These are phyloP conservation scores for Monosporascus cannonballus DNA, from an alignment of 2,329 filamentous ascomycete species.

Conservation along the genomic window DNA sequence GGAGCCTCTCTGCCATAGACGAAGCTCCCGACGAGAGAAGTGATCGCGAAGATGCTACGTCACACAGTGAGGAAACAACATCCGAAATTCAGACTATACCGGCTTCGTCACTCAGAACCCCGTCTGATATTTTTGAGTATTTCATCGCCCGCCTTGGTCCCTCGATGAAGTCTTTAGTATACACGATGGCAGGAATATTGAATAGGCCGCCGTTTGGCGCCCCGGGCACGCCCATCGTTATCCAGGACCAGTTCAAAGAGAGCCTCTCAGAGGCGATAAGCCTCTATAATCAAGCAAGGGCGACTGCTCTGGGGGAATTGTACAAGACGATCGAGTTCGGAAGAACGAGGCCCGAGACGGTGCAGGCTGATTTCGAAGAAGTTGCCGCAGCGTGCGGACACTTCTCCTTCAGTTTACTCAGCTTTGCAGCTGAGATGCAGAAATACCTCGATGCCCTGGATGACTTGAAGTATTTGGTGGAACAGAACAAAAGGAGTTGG, in stretches of 20 bases:
- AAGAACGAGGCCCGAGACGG: conserved; percentile 60
- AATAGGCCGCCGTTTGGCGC: conserved; percentile 78
- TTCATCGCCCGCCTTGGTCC: conserved; percentile 88
- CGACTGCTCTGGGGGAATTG: conserved; percentile 68
- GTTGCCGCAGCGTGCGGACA: conserved; percentile 96
- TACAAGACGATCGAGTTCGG: conserved; percentile 75
- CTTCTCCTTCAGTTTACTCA: conserved; percentile 86
- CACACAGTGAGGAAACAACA: conserved; percentile 6
- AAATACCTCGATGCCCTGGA: conserved; percentile 78
- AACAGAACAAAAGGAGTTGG: conserved; percentile 63
- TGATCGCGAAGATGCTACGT: conserved; percentile 35
- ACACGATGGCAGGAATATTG: conserved; percentile 81
- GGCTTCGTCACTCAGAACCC: conserved; percentile 41
- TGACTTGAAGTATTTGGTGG: conserved; percentile 69
- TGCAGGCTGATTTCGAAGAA: conserved; percentile 92
- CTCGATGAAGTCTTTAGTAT: conserved; percentile 93
- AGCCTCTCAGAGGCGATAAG: conserved; percentile 76
- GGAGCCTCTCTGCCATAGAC: conserved; percentile 53
- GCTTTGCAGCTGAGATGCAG: conserved; percentile 86
- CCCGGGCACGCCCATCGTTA: conserved; percentile 60
- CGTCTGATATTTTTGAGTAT: conserved; percentile 82
- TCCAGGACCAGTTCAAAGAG: conserved; percentile 73
- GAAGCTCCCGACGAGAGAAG: conserved; percentile 54
- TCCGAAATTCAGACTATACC: conserved; percentile 11
- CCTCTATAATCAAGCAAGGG: conserved; percentile 71